Percentiles rank a stretch among this genome's conserved stretches.
These are phyloP conservation scores for Globisporangium cederbergense DNA, from an alignment of 352 stramenopile species.

Conservation along the genomic window DNA sequence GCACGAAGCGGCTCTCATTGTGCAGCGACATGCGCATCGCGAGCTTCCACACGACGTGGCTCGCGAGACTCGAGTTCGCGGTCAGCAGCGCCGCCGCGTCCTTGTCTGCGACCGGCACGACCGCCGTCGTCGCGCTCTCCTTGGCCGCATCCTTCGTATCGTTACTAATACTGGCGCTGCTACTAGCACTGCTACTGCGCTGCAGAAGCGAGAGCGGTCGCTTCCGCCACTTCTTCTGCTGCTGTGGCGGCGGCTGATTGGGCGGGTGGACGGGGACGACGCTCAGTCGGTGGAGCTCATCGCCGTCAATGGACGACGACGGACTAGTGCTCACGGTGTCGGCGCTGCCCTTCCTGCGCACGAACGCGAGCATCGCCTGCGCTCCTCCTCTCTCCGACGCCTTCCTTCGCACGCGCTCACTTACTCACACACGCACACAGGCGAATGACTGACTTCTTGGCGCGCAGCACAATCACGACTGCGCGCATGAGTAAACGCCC, in stretches of 20 bases:
- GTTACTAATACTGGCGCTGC: not conserved
- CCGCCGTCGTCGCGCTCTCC: slow-evolving; percentile 1
- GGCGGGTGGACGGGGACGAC: not conserved
- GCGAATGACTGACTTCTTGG: slow-evolving; percentile 5
- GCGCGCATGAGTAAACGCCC: slow-evolving; percentile 6
- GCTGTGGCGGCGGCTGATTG: not conserved
- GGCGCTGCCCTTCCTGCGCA: slow-evolving; percentile 19
- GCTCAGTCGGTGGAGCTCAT: slow-evolving; percentile 14
- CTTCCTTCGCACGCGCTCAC: slow-evolving; percentile 1
- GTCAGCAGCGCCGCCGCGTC: slow-evolving; percentile 11
- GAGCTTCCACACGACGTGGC: slow-evolving; percentile 62
- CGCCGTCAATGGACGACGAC: slow-evolving; percentile 16
- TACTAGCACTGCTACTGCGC: slow-evolving; percentile 6
- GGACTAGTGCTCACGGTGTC: slow-evolving; percentile 21
- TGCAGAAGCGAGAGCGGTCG: slow-evolving; percentile 14
- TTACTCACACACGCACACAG: not conserved
- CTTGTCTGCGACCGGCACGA: not conserved
- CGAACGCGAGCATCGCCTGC: slow-evolving; percentile 16
- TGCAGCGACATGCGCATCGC: slow-evolving; percentile 63
- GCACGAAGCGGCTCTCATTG: slow-evolving; percentile 58
- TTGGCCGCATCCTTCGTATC: not conserved
- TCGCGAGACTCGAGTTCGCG: slow-evolving; percentile 26
- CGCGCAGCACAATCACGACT: slow-evolving; percentile 11
- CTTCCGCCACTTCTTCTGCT: slow-evolving; percentile 12
- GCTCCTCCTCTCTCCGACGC: not conserved